Base-by-base conservation (phyloP, 805 yeast species). In the Saturnispora besseyi region DNA sequence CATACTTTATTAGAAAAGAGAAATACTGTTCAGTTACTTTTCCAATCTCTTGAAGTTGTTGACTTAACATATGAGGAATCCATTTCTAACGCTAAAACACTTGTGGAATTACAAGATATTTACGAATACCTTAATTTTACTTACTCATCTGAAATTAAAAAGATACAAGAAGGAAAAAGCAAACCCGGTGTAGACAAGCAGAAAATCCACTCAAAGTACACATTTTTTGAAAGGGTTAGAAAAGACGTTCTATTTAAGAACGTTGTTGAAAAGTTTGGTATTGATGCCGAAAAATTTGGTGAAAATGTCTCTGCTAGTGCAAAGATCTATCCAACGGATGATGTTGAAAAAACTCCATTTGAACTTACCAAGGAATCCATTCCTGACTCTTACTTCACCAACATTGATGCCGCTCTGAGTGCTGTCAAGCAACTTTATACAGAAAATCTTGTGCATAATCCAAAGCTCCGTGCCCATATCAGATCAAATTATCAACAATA, bases 21-120 rank as follows among this genome's bases (percentile, higher is more conserved):
- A 62, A 72, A 74, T 45, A 53, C 60, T 2, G 79, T 86, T 26
- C 75, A 75, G 52, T 76, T 75, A 48, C 70, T 86, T 49, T 76
- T 77, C 44, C 69, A 75, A 22, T 66, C 76, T 13, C 64, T 88
- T 51, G 69, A 70, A n/a, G 63, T 76, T 10, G 75, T 75, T 45
- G 95, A 87, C 62, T 70, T 76, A 26, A 67, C 79, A 21, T 73
- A 75, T 46, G 76, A 74, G 32, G 84, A 79, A 47, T 77, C 76
- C 51, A 72, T 84, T 44, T 52, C 65, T 26, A 64, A 70, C 15
- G 81, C 88, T 26, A 76, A 74, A 42, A 71, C 83, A 4, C 77
- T 87, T 65, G 84, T 84, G 4, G 95, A 87, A 52, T 75, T 84
- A 49, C 97, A 91, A 65, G 99, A 93, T 68, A 70, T 88, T 33